Evolutionary conservation across 2,329 filamentous ascomycete genomes (phyloP).

Genomic region (Aspergillus calidoustus): DNA sequence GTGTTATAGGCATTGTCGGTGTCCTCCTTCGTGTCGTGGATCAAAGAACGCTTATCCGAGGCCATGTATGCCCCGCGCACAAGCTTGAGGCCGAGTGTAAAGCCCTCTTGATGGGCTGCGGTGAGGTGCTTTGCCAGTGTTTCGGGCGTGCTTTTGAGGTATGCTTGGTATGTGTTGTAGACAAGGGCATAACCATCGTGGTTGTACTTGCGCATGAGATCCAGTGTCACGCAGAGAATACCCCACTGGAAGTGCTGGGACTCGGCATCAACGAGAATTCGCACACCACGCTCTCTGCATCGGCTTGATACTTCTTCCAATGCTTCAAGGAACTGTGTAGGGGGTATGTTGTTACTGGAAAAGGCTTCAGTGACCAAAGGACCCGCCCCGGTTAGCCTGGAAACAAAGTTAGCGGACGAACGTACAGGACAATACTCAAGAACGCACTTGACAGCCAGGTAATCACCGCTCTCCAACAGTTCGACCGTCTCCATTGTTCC

Average conservation of each 20-base stretch:
- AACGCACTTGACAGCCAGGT: conserved; percentile 64
- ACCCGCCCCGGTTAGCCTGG: conserved; percentile 79
- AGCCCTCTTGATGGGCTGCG: conserved; percentile 62
- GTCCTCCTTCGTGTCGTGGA: conserved; percentile 72
- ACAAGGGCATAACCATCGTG: conserved; percentile 67
- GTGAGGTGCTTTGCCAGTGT: conserved; percentile 65
- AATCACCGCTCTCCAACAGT: conserved; percentile 56
- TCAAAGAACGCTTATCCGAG: conserved; percentile 70
- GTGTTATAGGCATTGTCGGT: conserved; percentile 75
- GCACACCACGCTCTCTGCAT: conserved; percentile 65
- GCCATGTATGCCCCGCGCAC: conserved; percentile 76
- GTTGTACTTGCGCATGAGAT: conserved; percentile 80
- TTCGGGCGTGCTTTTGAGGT: conserved; percentile 66
- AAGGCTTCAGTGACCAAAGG: conserved; percentile 67
- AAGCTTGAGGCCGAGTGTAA: conserved; percentile 73
- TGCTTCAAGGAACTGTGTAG: conserved; percentile 69
- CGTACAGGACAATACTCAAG: not conserved
- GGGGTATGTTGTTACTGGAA: conserved; percentile 60
- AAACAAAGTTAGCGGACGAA: not conserved
- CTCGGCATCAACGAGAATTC: conserved; percentile 84
- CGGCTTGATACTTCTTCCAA: conserved; percentile 71
- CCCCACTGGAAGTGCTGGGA: conserved; percentile 77
- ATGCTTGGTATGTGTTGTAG: conserved; percentile 81
- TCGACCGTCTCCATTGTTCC: conserved; percentile 75
- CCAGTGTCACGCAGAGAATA: conserved; percentile 78